Base-by-base conservation (phyloP, 2,329 filamentous ascomycete genomes). In the Conoideocrella luteorostrata region DNA sequence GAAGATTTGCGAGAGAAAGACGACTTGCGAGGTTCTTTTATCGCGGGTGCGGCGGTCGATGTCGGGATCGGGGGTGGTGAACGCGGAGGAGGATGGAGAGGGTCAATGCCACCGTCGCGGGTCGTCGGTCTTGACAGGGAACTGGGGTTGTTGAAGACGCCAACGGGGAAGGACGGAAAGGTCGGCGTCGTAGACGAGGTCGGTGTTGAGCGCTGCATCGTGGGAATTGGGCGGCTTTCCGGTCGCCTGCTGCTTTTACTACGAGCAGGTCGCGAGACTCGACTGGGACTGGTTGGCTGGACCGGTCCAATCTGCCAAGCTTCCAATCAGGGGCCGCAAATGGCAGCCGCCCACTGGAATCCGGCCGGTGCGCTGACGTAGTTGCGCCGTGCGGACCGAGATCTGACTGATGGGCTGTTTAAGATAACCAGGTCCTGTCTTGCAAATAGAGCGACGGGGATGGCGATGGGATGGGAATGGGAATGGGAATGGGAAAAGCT, bases 1-100 rank as follows among this genome's bases (percentile, higher is more conserved):
- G 76, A 77, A 7, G 74, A 50, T 56, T 75, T 78, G 52, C 74
- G 75, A 44, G 68, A 65, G 56, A 77, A 74, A 35, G 75, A 78
- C 20, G 67, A 59, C 53, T 73, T 71, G 63, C 74, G 68, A 18
- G 43, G 13, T 52, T 73, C 71, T 58, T 74, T 69, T 22, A 38
- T 22, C 10, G 21, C 11, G 37, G 38, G 29, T 22, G 32, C 30
- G 40, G 42, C 10, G 15, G 38, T 17, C 3, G 43, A 15, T 23
- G 32, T 18, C 11, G 39, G 33, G 7, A 38, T 28, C 4, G 59
- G 58, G 56, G 43, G 63, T 51, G 42, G 32, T 4, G 45, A 32
- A 21, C 30, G 45, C 32, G 41, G 37, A 12, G 32, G 37, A 13
- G 32, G 37, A 42, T 24, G 57, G 45, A 30, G 54, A 50, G 41